Evolutionary conservation across 1,139 yeast species (phyloP).

Genomic region (Spathaspora sp.): DNA sequence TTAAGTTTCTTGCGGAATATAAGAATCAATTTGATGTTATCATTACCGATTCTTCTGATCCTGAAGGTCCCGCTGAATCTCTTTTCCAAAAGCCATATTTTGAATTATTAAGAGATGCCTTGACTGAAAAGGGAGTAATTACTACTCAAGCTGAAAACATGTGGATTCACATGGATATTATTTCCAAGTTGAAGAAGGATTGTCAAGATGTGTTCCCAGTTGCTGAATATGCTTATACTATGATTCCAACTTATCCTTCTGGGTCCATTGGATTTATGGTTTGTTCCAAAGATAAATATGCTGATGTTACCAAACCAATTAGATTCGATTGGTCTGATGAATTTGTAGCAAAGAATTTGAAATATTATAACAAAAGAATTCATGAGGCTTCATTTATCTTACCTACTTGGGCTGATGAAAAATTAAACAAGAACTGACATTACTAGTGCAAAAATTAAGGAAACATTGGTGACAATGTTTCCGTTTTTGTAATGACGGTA

Average conservation of each 20-base stretch:
- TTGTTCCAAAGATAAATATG: constrained; percentile 70
- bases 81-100: constrained; percentile 87
- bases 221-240: constrained; percentile 83
- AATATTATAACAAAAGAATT: constrained; percentile 75
- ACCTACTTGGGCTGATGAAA: constrained; percentile 77
- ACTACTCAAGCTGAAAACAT: constrained; percentile 91
- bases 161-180: constrained; percentile 82
- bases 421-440: constrained; percentile 24
- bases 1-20: constrained; percentile 80
- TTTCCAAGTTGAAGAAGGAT: constrained; percentile 70
- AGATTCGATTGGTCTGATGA: constrained; percentile 61
- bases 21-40: constrained; percentile 78
- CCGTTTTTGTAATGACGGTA: constrained; percentile 5
- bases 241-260: constrained; percentile 91
- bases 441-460: neutral
- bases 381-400: constrained; percentile 85
- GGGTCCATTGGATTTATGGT: constrained; percentile 96
- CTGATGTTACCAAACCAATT: constrained; percentile 64
- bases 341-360: constrained; percentile 64
- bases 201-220: constrained; percentile 82
- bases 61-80: constrained; percentile 94
- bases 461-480: neutral
- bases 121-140: constrained; percentile 84
- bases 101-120: constrained; percentile 72
- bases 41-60: constrained; percentile 92